A percentile compares a stretch with the other conserved stretches of the same genome.
Evolutionary conservation across 2,329 filamentous ascomycete genomes (phyloP).

Genomic region (Podosphaera xanthii): DNA sequence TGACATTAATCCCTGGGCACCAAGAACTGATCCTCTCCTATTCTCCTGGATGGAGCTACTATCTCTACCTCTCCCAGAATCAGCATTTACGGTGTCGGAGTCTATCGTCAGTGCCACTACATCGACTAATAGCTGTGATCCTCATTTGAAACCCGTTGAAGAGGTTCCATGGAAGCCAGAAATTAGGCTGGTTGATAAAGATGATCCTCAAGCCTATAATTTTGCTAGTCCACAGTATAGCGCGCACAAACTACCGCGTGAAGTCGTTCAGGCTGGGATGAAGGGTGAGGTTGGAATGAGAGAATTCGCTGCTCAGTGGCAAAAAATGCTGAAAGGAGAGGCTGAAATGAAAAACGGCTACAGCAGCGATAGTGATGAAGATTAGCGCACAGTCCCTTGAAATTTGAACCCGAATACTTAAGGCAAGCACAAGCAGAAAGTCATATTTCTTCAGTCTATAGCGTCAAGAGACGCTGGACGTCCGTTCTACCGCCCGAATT

Average conservation of each 20-base stretch:
- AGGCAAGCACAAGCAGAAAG: no score
- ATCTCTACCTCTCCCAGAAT: constrained; percentile 37
- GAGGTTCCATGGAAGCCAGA: constrained; percentile 42
- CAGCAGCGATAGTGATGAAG: constrained; percentile 15
- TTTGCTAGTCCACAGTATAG: constrained; percentile 76
- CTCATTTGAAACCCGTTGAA: constrained; percentile 21
- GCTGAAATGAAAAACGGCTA: constrained; percentile 17
- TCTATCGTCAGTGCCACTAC: constrained; percentile 13
- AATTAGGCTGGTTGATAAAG: constrained; percentile 57
- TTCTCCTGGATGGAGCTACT: constrained; percentile 83
- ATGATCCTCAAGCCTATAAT: constrained; percentile 73
- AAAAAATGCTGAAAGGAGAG: constrained; percentile 27
- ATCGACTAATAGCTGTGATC: constrained; percentile 14
- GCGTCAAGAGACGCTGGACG: no score
- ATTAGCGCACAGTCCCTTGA: neutral
- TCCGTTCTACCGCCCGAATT: no score
- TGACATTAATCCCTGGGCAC: constrained; percentile 89
- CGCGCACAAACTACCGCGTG: constrained; percentile 82
- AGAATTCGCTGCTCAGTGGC: constrained; percentile 62
- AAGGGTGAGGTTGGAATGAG: constrained; percentile 53
- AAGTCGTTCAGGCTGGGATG: constrained; percentile 55
- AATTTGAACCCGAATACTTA: no score
- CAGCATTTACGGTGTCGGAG: constrained; percentile 27
- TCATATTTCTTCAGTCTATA: no score
- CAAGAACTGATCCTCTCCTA: constrained; percentile 65